Conservation (phyloP, 2,329 filamentous ascomycete genomes). For the Fusarium graminum region DNA sequence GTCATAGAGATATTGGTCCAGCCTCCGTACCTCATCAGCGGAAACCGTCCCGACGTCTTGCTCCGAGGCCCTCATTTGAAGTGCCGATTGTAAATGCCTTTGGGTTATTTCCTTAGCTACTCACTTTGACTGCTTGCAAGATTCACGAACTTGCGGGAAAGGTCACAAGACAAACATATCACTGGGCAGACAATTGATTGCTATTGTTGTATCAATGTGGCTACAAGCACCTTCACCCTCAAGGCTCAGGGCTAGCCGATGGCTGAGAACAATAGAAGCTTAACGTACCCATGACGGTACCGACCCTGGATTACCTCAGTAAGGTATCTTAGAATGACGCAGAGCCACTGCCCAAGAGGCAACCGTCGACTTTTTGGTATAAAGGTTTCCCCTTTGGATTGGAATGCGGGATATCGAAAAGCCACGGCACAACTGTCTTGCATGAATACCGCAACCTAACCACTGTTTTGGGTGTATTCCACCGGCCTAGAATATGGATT, state of each 20-base stretch:
- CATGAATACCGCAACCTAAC: background rate
- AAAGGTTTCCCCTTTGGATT: background rate
- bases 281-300: background rate
- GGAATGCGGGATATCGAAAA: conserved; percentile 22
- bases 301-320: background rate
- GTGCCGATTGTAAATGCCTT: conserved; percentile 32
- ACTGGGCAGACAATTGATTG: background rate
- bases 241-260: background rate
- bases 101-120: conserved; percentile 2
- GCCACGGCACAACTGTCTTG: conserved; percentile 4
- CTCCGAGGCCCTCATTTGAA: conserved; percentile 26
- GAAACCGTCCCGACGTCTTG: conserved; percentile 8
- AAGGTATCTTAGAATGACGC: background rate
- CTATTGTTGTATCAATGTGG: background rate
- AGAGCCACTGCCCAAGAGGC: conserved; percentile 3
- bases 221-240: background rate
- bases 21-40: conserved; percentile 6
- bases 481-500: background rate
- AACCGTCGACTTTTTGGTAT: background rate
- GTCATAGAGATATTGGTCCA: conserved; percentile 6
- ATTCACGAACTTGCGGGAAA: conserved; percentile 2
- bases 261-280: conserved; percentile 18
- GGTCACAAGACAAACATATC: background rate
- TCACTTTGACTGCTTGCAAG: conserved; percentile 2
- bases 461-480: background rate